A percentile compares a stretch with the other conserved stretches of the same genome.
phyloP scores from a whole-genome alignment of 768 basidiomycete genomes.

The Kwoniella heveanensis region DNA sequence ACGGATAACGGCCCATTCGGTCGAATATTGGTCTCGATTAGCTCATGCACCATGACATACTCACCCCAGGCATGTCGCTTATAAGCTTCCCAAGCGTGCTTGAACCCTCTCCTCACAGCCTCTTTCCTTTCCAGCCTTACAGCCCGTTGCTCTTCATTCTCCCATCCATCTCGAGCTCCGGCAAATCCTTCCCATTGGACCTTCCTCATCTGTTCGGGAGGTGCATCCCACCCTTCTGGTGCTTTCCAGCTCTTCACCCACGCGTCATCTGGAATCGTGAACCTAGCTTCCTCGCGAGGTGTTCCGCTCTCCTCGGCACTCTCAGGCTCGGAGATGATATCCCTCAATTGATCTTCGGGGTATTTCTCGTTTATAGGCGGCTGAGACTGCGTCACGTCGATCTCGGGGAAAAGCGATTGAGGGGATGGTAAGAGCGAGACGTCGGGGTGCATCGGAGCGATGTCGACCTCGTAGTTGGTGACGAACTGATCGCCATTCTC shows the following conservation, averaged over 20 bases:
- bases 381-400: constrained; percentile 19
- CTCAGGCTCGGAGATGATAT: constrained; percentile 32
- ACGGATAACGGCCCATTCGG: too few species aligned
- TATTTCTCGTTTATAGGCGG: constrained; percentile 21
- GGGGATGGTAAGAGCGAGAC: constrained; percentile 27
- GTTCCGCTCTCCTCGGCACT: neutral
- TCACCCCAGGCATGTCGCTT: constrained; percentile 55
- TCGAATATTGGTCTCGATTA: too few species aligned
- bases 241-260: constrained; percentile 30
- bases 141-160: constrained; percentile 29
- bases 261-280: constrained; percentile 15
- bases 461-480: constrained; percentile 12
- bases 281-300: neutral
- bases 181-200: constrained; percentile 43
- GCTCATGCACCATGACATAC: too few species aligned
- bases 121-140: constrained; percentile 47
- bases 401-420: constrained; percentile 30
- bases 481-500: constrained; percentile 26
- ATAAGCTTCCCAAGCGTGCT: constrained; percentile 53
- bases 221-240: constrained; percentile 29
- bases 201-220: constrained; percentile 27
- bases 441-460: constrained; percentile 41
- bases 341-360: constrained; percentile 28
- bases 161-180: constrained; percentile 25
- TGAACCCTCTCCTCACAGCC: constrained; percentile 53